These are phyloP conservation scores for Drosera capensis DNA, from an alignment of 148 eudicot species.

Conservation along the genomic window DNA sequence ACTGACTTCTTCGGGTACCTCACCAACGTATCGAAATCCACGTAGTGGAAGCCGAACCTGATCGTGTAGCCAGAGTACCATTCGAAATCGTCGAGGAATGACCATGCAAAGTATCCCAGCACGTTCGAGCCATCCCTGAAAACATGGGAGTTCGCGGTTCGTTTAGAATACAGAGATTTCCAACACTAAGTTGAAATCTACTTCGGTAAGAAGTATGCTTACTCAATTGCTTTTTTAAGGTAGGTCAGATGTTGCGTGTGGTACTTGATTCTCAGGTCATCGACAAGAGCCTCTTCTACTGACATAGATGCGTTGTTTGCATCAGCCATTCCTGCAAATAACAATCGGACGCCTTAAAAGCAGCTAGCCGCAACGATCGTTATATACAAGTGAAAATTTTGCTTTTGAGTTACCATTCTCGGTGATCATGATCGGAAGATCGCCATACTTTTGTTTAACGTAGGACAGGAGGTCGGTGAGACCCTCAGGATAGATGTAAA, in stretches of 20 bases:
- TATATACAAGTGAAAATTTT: not conserved
- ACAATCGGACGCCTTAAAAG: not conserved
- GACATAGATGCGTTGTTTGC: slow-evolving; percentile 8
- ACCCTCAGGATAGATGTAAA: slow-evolving; percentile 28
- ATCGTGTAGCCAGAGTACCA: slow-evolving; percentile 14
- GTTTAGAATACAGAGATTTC: not conserved
- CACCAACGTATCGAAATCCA: slow-evolving; percentile 9
- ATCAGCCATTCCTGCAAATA: slow-evolving; percentile 12
- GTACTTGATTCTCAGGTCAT: slow-evolving; percentile 11
- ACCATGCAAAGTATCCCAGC: slow-evolving; percentile 22
- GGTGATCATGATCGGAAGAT: slow-evolving; percentile 14
- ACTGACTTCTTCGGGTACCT: slow-evolving; percentile 23
- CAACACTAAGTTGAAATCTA: not conserved
- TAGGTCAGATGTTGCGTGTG: slow-evolving; percentile 16
- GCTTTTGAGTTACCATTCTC: slow-evolving; percentile 16
- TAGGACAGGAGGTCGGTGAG: slow-evolving; percentile 9
- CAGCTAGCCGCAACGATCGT: not conserved
- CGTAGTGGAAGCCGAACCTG: slow-evolving; percentile 17
- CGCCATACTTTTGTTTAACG: slow-evolving; percentile 10
- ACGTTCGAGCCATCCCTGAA: slow-evolving; percentile 13
- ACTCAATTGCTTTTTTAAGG: slow-evolving; percentile 10
- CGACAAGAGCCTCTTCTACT: slow-evolving; percentile 11
- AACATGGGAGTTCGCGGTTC: not conserved
- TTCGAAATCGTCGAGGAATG: slow-evolving; percentile 22
- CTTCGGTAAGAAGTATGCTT: not conserved